These are phyloP conservation scores for Mimosa pudica DNA, from an alignment of 306 rosid species.

Conservation along the genomic window DNA sequence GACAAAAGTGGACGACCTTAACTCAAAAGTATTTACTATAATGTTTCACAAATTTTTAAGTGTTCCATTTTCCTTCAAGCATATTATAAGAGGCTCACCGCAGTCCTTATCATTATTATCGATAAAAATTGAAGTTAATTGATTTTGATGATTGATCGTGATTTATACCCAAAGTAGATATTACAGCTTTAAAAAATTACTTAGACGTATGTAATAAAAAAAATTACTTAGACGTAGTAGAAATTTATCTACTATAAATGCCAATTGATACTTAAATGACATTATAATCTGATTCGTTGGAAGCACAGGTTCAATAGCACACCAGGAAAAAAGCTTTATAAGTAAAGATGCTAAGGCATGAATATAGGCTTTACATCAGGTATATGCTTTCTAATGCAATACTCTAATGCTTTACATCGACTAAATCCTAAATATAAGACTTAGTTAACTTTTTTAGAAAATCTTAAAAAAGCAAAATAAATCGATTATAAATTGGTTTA, in stretches of 20 bases:
- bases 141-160: not conserved
- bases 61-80: not conserved
- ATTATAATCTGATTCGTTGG: not conserved
- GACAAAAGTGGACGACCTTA: no score
- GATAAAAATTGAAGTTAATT: not conserved
- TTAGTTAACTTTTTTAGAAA: no score
- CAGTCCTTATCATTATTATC: no score
- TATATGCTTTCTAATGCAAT: not conserved
- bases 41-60: no score
- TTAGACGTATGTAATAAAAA: not conserved
- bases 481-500: no score
- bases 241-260: not conserved
- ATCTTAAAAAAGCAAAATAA: no score
- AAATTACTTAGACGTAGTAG: not conserved
- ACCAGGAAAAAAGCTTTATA: not conserved
- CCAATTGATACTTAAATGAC: no score
- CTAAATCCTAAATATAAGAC: no score
- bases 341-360: not conserved
- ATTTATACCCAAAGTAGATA: not conserved
- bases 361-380: not conserved
- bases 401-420: no score
- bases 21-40: no score
- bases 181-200: not conserved
- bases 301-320: constrained; percentile 4
- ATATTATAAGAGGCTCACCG: no score